Conservation (phyloP, 306 rosid species). For the Spatholobus suberectus region DNA sequence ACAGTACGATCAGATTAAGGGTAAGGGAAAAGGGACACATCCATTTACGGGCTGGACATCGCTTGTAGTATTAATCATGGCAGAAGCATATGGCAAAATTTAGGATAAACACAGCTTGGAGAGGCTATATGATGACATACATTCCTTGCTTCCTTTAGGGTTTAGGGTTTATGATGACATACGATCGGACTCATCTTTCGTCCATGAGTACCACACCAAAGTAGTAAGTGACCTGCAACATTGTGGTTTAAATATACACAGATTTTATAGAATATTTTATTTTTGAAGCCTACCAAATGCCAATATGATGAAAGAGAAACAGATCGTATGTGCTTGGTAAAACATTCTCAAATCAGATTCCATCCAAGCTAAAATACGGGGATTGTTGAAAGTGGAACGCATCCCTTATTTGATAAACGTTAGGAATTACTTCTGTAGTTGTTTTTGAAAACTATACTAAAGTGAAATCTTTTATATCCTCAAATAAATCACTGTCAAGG, state of each 20-base stretch:
- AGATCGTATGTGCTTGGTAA: background rate
- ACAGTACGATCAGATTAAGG: slow-evolving; percentile 82
- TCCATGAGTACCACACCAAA: background rate
- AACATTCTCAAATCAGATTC: background rate
- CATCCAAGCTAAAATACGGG: background rate
- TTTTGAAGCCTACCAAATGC: background rate
- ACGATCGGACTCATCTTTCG: background rate
- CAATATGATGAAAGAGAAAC: background rate
- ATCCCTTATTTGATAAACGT: background rate
- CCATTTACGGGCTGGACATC: slow-evolving; percentile 96
- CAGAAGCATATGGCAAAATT: slow-evolving; percentile 65
- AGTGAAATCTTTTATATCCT: background rate
- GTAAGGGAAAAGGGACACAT: slow-evolving; percentile 89
- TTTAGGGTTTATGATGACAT: too few species aligned
- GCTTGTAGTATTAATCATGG: slow-evolving; percentile 82
- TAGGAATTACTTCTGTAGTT: background rate
- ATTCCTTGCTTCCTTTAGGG: background rate
- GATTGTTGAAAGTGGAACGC: background rate
- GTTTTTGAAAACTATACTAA: background rate
- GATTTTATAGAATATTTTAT: slow-evolving; percentile 4
- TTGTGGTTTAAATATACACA: background rate
- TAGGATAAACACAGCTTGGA: slow-evolving; percentile 38
- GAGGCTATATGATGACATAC: background rate
- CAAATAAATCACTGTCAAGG: background rate
- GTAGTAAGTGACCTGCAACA: background rate